phyloP scores from a whole-genome alignment of 2,329 filamentous ascomycete species.

The Sarocladium kiliense region DNA sequence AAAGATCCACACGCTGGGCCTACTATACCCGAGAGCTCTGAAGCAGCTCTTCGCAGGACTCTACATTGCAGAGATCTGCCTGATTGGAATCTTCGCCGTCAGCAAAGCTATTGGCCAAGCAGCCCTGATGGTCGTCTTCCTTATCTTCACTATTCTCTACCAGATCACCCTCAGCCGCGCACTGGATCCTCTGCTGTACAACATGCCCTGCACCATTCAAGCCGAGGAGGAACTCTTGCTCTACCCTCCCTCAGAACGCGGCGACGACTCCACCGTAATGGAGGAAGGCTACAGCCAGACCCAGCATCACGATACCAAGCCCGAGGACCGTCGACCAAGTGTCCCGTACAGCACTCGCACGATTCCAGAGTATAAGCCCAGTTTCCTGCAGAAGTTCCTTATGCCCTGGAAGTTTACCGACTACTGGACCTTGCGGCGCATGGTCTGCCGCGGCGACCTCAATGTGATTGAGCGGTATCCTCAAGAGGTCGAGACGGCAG shows the following conservation, averaged over 20 bases:
- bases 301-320: constrained; percentile 14
- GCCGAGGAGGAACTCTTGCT: constrained; percentile 27
- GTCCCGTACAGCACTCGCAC: neutral
- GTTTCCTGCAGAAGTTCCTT: constrained; percentile 55
- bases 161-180: constrained; percentile 67
- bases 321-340: constrained; percentile 1
- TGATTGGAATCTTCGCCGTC: constrained; percentile 76
- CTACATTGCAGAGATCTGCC: constrained; percentile 72
- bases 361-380: constrained; percentile 38
- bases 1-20: constrained; percentile 79
- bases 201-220: constrained; percentile 58
- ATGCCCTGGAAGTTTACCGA: constrained; percentile 72
- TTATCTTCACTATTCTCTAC: constrained; percentile 71
- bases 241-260: constrained; percentile 7
- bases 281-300: constrained; percentile 14
- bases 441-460: constrained; percentile 55
- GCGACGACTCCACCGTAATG: constrained; percentile 11
- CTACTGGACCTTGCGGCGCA: constrained; percentile 63
- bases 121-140: constrained; percentile 67
- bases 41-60: constrained; percentile 80
- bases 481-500: constrained; percentile 55
- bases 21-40: constrained; percentile 80
- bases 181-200: constrained; percentile 66
- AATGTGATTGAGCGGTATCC: constrained; percentile 53
- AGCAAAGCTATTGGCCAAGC: constrained; percentile 62